Evolutionary conservation across 2,329 filamentous ascomycete genomes (phyloP), one percentile per base, ranked within the genome.

Genomic region (Diaporthe australafricana): DNA sequence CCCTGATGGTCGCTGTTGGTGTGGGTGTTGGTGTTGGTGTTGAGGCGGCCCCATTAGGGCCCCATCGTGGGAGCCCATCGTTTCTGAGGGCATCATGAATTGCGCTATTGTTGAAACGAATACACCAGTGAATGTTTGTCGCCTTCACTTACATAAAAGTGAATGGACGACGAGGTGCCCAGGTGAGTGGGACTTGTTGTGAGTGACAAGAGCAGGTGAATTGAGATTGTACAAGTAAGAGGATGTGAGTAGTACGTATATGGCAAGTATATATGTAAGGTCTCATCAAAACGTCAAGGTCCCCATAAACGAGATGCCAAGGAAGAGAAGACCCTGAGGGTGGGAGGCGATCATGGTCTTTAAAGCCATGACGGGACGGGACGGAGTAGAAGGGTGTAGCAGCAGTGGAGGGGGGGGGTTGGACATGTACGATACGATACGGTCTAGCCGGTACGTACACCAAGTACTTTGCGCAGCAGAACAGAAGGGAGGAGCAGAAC

Each of bases 261-360:
- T 48, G 42, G 30, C 40, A 35, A 38, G 30, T 25, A 48, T n/a
- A 30, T 48, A 32, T 11, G 57, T n/a, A 47, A 63, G 57, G 57
- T 63, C 27, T 63, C 60, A 63, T 48, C 14, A 48, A 35, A 17
- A 38, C 42, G 60, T 65, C 60, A 65, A 65, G 22, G 60, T 38
- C 30, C n/a, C 30, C 42, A 48, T 38, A 25, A n/a, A 47, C 30
- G 60, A 50, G 60, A 65, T 65, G 60, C 60, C 60, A 65, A 65
- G 60, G 30, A 50, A 50, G 27, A 25, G 12, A 12, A 50, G 60
- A 65, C 60, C 60, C 60, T 65, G 45, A 50, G 45, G 60, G 60
- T 65, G 60, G 60, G 60, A 65, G 60, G 60, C 60, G 60, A 63
- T 48, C 60, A 48, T 63, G 60, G 60, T 20, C 60, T 63, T 63